phyloP scores from a whole-genome alignment of 192 early-diverging fungal species.

The Gamsiella multidivaricata region DNA sequence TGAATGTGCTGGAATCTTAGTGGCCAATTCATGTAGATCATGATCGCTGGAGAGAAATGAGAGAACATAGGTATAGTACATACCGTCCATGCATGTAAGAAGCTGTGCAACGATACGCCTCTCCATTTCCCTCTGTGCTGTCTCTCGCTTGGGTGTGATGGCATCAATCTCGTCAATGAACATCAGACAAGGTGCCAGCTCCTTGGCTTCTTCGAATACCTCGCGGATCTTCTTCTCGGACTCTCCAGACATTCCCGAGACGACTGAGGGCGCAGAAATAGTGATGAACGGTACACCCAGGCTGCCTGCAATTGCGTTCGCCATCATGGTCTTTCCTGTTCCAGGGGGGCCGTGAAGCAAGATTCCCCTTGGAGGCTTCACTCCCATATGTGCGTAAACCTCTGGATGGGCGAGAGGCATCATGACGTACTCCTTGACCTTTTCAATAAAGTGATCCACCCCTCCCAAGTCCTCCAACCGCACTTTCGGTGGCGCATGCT shows the following conservation, averaged over 20 bases:
- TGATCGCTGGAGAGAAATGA: not conserved
- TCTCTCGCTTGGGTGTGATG: constrained; percentile 91
- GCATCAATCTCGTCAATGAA: constrained; percentile 99
- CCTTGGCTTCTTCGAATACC: constrained; percentile 95
- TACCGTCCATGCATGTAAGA: constrained; percentile 95
- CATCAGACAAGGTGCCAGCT: constrained; percentile 87
- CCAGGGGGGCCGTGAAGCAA: constrained; percentile 97
- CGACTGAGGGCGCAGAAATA: constrained; percentile 93
- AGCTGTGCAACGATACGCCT: constrained; percentile 96
- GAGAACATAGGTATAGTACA: not conserved
- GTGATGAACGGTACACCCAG: constrained; percentile 90
- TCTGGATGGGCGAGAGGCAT: constrained; percentile 96
- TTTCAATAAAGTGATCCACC: constrained; percentile 89
- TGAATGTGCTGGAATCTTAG: not conserved
- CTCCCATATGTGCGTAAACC: constrained; percentile 91
- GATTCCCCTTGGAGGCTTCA: constrained; percentile 94
- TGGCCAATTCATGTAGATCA: too few relatives aligned
- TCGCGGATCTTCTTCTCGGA: constrained; percentile 98
- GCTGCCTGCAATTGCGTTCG: constrained; percentile 97
- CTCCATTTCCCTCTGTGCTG: constrained; percentile 95
- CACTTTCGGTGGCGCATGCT: constrained; percentile 50
- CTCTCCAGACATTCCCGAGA: constrained; percentile 98
- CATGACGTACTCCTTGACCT: constrained; percentile 90
- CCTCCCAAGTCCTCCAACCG: constrained; percentile 83
- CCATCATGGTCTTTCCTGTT: constrained; percentile 95